phyloP scores from a whole-genome alignment of 371 early-diverging fungal species.

The Fennellomyces sp. region DNA sequence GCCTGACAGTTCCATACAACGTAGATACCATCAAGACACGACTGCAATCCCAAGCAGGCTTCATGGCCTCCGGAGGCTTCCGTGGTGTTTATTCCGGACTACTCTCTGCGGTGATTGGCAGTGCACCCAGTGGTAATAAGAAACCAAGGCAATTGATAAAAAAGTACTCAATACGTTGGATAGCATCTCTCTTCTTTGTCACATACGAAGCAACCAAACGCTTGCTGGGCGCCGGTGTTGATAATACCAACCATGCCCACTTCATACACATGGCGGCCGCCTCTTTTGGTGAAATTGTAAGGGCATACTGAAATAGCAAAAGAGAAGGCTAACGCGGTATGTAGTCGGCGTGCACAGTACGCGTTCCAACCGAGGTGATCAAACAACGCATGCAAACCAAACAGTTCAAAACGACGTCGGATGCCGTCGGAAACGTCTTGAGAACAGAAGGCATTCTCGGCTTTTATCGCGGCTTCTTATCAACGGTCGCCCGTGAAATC shows the following conservation, averaged over 20 bases:
- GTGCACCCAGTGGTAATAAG: constrained; percentile 84
- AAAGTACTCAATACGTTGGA: no score
- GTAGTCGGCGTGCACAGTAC: constrained; percentile 87
- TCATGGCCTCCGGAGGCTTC: constrained; percentile 89
- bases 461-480: constrained; percentile 91
- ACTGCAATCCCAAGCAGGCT: constrained; percentile 88
- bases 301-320: constrained; percentile 8
- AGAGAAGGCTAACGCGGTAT: not conserved
- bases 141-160: not conserved
- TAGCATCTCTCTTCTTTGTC: constrained; percentile 92
- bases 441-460: constrained; percentile 80
- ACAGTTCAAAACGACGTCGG: constrained; percentile 67
- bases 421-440: constrained; percentile 65
- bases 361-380: constrained; percentile 95
- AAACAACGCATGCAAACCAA: constrained; percentile 95
- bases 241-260: constrained; percentile 57
- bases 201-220: constrained; percentile 86
- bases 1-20: not conserved
- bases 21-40: constrained; percentile 92
- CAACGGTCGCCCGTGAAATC: constrained; percentile 90
- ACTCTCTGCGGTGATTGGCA: constrained; percentile 90
- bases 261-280: constrained; percentile 89
- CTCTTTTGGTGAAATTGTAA: constrained; percentile 89
- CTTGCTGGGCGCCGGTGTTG: constrained; percentile 30
- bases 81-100: constrained; percentile 91